phyloP scores from a whole-genome alignment of 2,329 filamentous ascomycete species.

The Verticillium albo-atrum region DNA sequence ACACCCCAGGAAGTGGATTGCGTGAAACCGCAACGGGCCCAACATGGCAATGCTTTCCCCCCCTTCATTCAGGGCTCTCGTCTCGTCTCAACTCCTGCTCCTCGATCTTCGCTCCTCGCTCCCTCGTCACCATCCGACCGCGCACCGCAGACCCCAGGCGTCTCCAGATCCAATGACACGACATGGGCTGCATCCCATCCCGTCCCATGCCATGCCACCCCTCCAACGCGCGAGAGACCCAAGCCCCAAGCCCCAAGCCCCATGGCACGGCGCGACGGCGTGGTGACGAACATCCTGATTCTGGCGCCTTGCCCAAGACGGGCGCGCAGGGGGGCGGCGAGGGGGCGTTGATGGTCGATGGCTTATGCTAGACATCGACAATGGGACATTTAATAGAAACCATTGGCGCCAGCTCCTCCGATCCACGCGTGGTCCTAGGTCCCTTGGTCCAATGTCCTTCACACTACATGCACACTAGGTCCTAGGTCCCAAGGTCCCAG shows the following conservation, averaged over 20 bases:
- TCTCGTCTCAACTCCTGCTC: not conserved
- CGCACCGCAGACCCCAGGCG: not conserved
- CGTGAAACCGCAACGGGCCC: not conserved
- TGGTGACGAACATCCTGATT: not conserved
- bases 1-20: not conserved
- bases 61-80: not conserved
- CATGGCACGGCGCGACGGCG: not conserved
- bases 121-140: not conserved
- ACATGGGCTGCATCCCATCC: not conserved
- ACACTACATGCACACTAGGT: no score
- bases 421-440: not conserved
- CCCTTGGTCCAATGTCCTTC: not conserved
- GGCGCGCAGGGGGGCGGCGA: not conserved
- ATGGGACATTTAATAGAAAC: slow-evolving; percentile 1
- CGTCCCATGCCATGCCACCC: not conserved
- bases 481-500: not conserved
- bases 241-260: no score
- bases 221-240: no score
- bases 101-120: no score
- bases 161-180: not conserved
- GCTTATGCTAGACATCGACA: not conserved
- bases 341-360: not conserved
- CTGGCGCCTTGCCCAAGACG: not conserved
- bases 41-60: not conserved
- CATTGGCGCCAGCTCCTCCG: not conserved